Percentiles rank a stretch among this genome's conserved stretches.
phyloP scores from a whole-genome alignment of 169 alveolate genomes.

The Cryptosporidium baileyi region DNA sequence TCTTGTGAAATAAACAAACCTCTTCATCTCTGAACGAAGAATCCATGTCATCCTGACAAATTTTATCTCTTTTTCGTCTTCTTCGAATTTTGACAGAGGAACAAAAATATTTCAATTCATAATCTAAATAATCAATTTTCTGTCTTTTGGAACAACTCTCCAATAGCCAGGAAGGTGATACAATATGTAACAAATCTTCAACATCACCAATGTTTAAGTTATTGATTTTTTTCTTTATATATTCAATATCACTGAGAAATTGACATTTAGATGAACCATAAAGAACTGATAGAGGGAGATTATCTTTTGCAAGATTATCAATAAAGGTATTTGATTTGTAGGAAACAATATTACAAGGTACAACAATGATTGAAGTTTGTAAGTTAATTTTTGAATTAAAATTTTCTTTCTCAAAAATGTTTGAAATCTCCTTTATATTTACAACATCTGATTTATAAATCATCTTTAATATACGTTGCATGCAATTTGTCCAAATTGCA shows the following conservation, averaged over 20 bases:
- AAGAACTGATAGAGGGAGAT: conserved; percentile 2
- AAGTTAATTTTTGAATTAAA: not conserved
- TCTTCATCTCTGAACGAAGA: not conserved
- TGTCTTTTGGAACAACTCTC: conserved; percentile 47
- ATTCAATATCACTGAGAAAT: conserved; percentile 22
- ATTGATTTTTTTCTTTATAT: not conserved
- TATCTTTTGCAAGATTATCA: not conserved
- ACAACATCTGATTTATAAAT: conserved; percentile 11
- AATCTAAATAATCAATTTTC: conserved; percentile 11
- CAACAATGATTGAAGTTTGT: not conserved
- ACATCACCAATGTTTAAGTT: not conserved
- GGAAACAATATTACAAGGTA: conserved; percentile 26
- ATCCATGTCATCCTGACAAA: not conserved
- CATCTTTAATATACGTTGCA: conserved; percentile 47
- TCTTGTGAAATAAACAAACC: conserved; percentile 10
- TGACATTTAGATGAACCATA: conserved; percentile 10
- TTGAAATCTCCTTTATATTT: not conserved
- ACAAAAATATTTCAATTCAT: not conserved
- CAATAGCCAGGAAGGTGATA: conserved; percentile 45
- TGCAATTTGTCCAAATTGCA: conserved; percentile 58
- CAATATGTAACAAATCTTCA: not conserved
- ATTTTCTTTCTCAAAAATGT: not conserved
- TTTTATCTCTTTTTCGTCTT: not conserved
- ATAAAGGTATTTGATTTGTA: not conserved
- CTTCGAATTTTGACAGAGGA: not conserved